Conservation (phyloP, 345 rosid genomes). For the Arabidopsis thaliana region TAIR10.1 NC_003071.7:12124501-12125000, state of each 20-base stretch:
- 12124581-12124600: not conserved
- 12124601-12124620: conserved; percentile 64
- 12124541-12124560: not conserved
- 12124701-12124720: conserved; percentile 58
- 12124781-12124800: conserved; percentile 86
- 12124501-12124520: not conserved
- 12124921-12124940: conserved; percentile 45
- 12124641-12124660: conserved; percentile 92
- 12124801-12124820: conserved; percentile 95
- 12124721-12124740: conserved; percentile 91
- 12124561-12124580: not conserved
- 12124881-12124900: conserved; percentile 64
- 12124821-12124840: conserved; percentile 75
- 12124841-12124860: conserved; percentile 49
- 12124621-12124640: conserved; percentile 96
- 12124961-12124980: conserved; percentile 63
- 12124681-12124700: conserved; percentile 60
- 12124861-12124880: conserved; percentile 44
- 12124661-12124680: conserved; percentile 59
- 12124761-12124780: conserved; percentile 98
- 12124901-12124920: conserved; percentile 55
- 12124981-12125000: conserved; percentile 55
- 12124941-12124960: conserved; percentile 73
- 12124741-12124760: conserved; percentile 89
- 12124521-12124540: not conserved